phyloP scores from a whole-genome alignment of 768 basidiomycete genomes.

The Pulveroboletus sp. region DNA sequence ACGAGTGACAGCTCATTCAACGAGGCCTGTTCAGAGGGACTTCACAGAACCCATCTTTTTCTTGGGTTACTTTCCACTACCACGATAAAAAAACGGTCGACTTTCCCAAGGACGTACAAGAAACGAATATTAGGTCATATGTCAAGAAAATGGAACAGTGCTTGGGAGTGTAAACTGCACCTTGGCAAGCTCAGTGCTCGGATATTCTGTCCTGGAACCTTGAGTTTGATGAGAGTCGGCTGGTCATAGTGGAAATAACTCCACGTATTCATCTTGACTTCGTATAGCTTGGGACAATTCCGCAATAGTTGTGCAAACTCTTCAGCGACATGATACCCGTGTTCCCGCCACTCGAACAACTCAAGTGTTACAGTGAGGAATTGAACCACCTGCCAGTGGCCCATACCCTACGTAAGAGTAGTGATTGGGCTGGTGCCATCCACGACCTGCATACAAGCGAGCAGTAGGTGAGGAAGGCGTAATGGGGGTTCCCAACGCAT shows the following conservation, averaged over 20 bases:
- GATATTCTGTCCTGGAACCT: constrained; percentile 21
- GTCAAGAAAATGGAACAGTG: constrained; percentile 41
- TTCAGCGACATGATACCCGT: too few relatives aligned
- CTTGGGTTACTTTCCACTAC: too few relatives aligned
- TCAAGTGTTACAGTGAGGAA: too few relatives aligned
- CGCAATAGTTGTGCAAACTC: constrained; percentile 21
- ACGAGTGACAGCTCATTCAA: constrained; percentile 42
- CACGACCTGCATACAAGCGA: too few relatives aligned
- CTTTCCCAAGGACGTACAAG: constrained; percentile 24
- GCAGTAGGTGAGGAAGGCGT: too few relatives aligned
- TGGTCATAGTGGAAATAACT: constrained; percentile 30
- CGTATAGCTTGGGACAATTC: constrained; percentile 33
- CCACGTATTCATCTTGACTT: constrained; percentile 25
- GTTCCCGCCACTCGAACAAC: too few relatives aligned
- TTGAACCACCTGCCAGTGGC: too few relatives aligned
- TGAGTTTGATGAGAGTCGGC: constrained; percentile 25
- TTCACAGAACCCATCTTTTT: too few relatives aligned
- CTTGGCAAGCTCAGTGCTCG: constrained; percentile 32
- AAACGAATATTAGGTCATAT: constrained; percentile 39
- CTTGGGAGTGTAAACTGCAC: constrained; percentile 40
- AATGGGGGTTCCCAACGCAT: too few relatives aligned
- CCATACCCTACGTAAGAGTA: too few relatives aligned
- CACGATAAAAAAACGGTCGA: constrained; percentile 6
- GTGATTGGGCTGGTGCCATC: too few relatives aligned
- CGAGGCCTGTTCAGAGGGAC: constrained; percentile 12